These are phyloP conservation scores for Pseudonectria foliicola DNA, from an alignment of 2,329 filamentous ascomycete species.

Conservation along the genomic window DNA sequence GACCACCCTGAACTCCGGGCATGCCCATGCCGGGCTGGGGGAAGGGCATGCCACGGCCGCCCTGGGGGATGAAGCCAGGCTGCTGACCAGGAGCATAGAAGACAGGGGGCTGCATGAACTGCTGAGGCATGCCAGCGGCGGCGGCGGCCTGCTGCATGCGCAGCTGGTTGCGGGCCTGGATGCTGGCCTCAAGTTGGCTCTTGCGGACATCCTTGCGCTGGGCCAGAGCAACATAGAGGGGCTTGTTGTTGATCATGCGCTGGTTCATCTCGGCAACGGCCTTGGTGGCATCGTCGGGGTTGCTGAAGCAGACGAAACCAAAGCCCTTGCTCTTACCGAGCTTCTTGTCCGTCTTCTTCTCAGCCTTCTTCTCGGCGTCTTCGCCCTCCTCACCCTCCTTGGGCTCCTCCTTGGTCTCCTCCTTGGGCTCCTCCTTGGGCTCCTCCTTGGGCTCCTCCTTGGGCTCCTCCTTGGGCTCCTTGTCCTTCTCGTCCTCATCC, in stretches of 20 bases:
- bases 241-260: conserved; percentile 96
- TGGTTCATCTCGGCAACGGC: conserved; percentile 99
- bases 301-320: conserved; percentile 99
- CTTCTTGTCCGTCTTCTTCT: conserved; percentile 53
- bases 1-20: conserved; percentile 69
- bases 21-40: conserved; percentile 57
- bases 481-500: conserved; percentile 45
- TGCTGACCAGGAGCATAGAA: conserved; percentile 85
- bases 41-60: conserved; percentile 60
- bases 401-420: conserved; percentile 34
- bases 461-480: conserved; percentile 43
- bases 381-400: conserved; percentile 33
- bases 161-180: conserved; percentile 97
- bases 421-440: conserved; percentile 43
- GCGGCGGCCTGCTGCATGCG: conserved; percentile 96
- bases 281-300: conserved; percentile 98
- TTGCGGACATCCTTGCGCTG: conserved; percentile 99
- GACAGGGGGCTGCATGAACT: conserved; percentile 82
- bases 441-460: conserved; percentile 45
- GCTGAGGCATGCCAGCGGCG: conserved; percentile 79
- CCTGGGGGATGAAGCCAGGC: conserved; percentile 60
- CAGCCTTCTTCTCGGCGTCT: conserved; percentile 49
- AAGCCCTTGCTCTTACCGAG: conserved; percentile 99
- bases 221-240: conserved; percentile 92
- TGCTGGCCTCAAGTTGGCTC: conserved; percentile 97